Evolutionary conservation across 2,329 filamentous ascomycete species (phyloP).

Genomic region (Ophiocordyceps robertsii): DNA sequence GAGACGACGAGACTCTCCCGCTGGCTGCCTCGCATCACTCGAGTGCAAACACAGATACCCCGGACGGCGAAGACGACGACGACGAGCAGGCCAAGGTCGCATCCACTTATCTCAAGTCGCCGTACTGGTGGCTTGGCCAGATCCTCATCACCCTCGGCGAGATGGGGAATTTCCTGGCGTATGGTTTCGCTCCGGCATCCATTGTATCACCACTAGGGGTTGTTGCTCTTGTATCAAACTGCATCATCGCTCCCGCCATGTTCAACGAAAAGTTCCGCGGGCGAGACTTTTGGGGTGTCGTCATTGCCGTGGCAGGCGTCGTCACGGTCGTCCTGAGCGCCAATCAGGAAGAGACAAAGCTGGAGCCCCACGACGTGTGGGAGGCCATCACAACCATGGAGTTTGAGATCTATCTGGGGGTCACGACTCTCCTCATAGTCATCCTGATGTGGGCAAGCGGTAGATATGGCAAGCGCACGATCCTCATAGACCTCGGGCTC

Average conservation of each 20-base stretch:
- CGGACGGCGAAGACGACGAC: slow-evolving; percentile 10
- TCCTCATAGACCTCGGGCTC: slow-evolving; percentile 83
- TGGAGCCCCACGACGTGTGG: slow-evolving; percentile 86
- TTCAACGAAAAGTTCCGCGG: slow-evolving; percentile 80
- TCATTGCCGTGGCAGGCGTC: slow-evolving; percentile 76
- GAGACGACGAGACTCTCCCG: slow-evolving; percentile 33
- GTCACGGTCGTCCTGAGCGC: slow-evolving; percentile 90
- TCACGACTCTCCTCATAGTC: slow-evolving; percentile 62
- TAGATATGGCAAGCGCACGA: slow-evolving; percentile 71
- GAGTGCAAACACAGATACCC: slow-evolving; percentile 10
- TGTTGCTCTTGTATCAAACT: slow-evolving; percentile 94
- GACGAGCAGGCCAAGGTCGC: slow-evolving; percentile 23
- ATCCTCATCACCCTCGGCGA: slow-evolving; percentile 87
- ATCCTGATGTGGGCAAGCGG: slow-evolving; percentile 71
- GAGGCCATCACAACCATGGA: slow-evolving; percentile 73
- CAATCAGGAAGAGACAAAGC: slow-evolving; percentile 74
- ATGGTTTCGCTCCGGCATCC: slow-evolving; percentile 93
- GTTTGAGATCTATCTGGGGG: slow-evolving; percentile 79
- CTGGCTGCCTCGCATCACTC: slow-evolving; percentile 38
- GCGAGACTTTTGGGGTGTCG: slow-evolving; percentile 76
- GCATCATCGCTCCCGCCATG: slow-evolving; percentile 87
- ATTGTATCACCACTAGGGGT: slow-evolving; percentile 94
- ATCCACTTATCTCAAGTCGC: slow-evolving; percentile 73
- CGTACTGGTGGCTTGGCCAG: slow-evolving; percentile 94
- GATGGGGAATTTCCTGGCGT: slow-evolving; percentile 91